A percentile compares a stretch with the other conserved stretches of the same genome.
These are phyloP conservation scores for Mortierella polycephala DNA, from an alignment of 371 early-diverging fungal genomes.

Conservation along the genomic window DNA sequence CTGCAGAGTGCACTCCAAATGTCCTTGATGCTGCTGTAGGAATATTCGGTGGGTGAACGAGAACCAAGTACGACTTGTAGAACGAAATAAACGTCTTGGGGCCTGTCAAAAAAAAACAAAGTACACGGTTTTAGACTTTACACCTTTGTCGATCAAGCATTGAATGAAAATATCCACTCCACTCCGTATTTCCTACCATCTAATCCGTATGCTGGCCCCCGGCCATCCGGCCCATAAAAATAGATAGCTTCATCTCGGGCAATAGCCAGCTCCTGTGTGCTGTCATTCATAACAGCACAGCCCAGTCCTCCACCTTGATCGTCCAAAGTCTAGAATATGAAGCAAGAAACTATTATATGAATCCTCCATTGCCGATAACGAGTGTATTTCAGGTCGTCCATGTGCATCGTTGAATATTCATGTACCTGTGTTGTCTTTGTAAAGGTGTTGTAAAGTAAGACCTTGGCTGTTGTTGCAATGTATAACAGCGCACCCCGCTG, in stretches of 20 bases:
- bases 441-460: conserved; percentile 72
- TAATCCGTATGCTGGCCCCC: conserved; percentile 93
- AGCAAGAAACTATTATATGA: neutral
- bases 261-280: conserved; percentile 79
- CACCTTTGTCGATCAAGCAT: neutral
- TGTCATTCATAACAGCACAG: conserved; percentile 79
- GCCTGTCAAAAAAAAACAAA: conserved; percentile 51
- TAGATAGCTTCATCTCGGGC: conserved; percentile 92
- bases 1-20: conserved; percentile 28
- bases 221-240: conserved; percentile 90
- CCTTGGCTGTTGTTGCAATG: conserved; percentile 77
- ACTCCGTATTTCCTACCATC: conserved; percentile 61
- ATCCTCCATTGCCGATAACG: neutral
- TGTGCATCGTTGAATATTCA: neutral
- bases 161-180: too few relatives aligned
- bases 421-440: conserved; percentile 33
- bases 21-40: conserved; percentile 55
- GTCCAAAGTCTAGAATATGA: conserved; percentile 63
- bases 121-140: neutral
- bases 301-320: conserved; percentile 88
- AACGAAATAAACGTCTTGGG: conserved; percentile 79
- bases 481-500: conserved; percentile 73
- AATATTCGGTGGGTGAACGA: conserved; percentile 75
- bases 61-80: conserved; percentile 82
- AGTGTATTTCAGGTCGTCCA: neutral